These are phyloP conservation scores for Massariosphaeria phaeospora DNA, from an alignment of 495 filamentous ascomycete species.

Conservation along the genomic window DNA sequence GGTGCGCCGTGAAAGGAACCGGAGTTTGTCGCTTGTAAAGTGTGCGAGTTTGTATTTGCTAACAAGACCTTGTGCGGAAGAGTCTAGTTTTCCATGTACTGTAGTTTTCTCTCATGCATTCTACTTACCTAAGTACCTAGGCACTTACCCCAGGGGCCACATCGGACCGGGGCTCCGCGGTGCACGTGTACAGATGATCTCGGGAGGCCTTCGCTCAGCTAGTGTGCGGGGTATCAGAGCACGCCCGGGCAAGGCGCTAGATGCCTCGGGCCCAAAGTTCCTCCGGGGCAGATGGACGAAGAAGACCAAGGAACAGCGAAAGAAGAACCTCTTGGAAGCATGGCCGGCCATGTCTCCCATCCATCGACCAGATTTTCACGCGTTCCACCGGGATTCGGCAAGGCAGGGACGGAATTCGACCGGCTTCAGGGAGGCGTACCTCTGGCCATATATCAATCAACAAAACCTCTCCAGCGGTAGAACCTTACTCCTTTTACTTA, in stretches of 20 bases:
- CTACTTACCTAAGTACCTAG: no score
- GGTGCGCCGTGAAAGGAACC: background rate
- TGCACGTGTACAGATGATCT: no score
- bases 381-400: conserved; percentile 36
- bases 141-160: no score
- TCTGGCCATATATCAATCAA: conserved; percentile 56
- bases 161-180: no score
- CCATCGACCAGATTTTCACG: conserved; percentile 51
- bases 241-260: no score
- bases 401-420: conserved; percentile 16
- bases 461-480: conserved; percentile 49
- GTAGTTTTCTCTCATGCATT: no score
- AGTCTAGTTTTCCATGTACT: no score
- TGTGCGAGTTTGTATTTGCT: no score
- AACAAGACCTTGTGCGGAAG: no score
- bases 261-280: no score
- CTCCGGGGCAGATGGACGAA: conserved; percentile 45
- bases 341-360: conserved; percentile 48
- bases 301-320: conserved; percentile 43
- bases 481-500: conserved; percentile 47
- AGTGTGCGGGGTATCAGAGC: no score
- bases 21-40: background rate
- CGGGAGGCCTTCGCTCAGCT: no score
- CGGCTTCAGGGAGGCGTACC: conserved; percentile 36
- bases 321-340: conserved; percentile 40